phyloP scores from a whole-genome alignment of 1,139 yeast genomes.

The Diutina catenulata region DNA sequence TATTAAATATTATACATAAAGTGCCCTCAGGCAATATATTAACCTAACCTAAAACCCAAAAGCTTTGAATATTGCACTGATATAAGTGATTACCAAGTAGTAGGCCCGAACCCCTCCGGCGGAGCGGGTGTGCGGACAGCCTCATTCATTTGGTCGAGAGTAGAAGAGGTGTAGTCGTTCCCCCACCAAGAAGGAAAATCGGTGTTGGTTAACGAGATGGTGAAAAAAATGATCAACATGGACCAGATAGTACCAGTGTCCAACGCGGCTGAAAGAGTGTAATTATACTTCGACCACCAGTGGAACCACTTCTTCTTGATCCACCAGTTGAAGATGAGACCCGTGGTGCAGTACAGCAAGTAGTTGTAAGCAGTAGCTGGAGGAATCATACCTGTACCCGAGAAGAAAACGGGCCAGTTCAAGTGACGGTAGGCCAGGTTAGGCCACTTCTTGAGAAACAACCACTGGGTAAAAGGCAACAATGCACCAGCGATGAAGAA shows the following conservation, averaged over 20 bases:
- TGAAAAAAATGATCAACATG: conserved; percentile 11
- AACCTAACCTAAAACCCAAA: too few species aligned
- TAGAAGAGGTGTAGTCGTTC: conserved; percentile 10
- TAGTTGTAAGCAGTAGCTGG: conserved; percentile 37
- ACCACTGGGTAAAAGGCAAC: conserved; percentile 31
- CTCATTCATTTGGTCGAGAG: conserved; percentile 7
- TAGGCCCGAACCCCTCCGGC: conserved; percentile 13
- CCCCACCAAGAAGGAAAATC: conserved; percentile 18
- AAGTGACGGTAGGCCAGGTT: conserved; percentile 31
- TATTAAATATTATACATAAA: too few species aligned
- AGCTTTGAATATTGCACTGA: too few species aligned
- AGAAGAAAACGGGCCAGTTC: conserved; percentile 37
- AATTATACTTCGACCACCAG: conserved; percentile 29
- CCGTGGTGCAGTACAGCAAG: conserved; percentile 28
- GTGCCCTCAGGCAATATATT: too few species aligned
- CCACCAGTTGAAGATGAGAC: conserved; percentile 36
- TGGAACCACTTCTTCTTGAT: conserved; percentile 31
- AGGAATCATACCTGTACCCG: conserved; percentile 36
- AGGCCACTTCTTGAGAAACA: conserved; percentile 37
- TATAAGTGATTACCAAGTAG: conserved; percentile 13
- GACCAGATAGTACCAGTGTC: conserved; percentile 36
- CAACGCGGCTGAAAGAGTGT: conserved; percentile 12
- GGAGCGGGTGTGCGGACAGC: conserved; percentile 8
- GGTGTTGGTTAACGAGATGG: conserved; percentile 17
- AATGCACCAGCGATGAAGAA: conserved; percentile 27